Conservation (phyloP, 805 yeast species). For the Schwanniomyces vanrijiae region DNA sequence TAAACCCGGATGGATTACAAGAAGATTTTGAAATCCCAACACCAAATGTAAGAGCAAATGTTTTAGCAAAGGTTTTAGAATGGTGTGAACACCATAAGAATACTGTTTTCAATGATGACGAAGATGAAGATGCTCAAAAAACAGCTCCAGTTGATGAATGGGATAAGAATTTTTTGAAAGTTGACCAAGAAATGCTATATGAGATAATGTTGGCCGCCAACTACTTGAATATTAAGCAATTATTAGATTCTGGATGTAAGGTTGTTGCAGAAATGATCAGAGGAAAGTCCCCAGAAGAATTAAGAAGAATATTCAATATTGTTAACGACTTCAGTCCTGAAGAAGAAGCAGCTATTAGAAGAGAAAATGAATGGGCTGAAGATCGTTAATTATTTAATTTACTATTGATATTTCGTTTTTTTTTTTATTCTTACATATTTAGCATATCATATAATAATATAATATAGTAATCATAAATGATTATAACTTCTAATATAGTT, state of each 20-base stretch:
- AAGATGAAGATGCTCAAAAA: slow-evolving; percentile 81
- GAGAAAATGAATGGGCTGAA: slow-evolving; percentile 91
- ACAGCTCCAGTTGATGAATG: slow-evolving; percentile 93
- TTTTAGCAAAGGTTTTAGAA: slow-evolving; percentile 85
- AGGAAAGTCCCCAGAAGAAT: slow-evolving; percentile 77
- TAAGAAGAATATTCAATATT: slow-evolving; percentile 75
- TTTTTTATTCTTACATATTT: neutral
- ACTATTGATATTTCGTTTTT: neutral
- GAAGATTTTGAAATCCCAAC: slow-evolving; percentile 81
- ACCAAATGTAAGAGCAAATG: slow-evolving; percentile 86
- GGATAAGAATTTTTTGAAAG: slow-evolving; percentile 92
- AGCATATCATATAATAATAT: neutral
- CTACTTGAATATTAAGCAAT: slow-evolving; percentile 71
- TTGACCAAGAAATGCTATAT: slow-evolving; percentile 87
- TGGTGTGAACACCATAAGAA: slow-evolving; percentile 96
- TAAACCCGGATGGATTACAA: slow-evolving; percentile 56
- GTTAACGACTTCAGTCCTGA: slow-evolving; percentile 84
- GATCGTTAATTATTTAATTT: slow-evolving; percentile 50
- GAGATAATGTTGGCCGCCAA: slow-evolving; percentile 82
- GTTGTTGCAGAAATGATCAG: slow-evolving; percentile 83
- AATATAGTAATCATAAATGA: neutral
- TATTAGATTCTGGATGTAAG: slow-evolving; percentile 77
- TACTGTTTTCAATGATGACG: slow-evolving; percentile 69
- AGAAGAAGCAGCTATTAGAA: slow-evolving; percentile 83
- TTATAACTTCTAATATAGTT: no score